A percentile compares a stretch with the other conserved stretches of the same genome.
Evolutionary conservation across 1,139 yeast genomes (phyloP).

Genomic region (Kurtzmaniella quercitrusa): DNA sequence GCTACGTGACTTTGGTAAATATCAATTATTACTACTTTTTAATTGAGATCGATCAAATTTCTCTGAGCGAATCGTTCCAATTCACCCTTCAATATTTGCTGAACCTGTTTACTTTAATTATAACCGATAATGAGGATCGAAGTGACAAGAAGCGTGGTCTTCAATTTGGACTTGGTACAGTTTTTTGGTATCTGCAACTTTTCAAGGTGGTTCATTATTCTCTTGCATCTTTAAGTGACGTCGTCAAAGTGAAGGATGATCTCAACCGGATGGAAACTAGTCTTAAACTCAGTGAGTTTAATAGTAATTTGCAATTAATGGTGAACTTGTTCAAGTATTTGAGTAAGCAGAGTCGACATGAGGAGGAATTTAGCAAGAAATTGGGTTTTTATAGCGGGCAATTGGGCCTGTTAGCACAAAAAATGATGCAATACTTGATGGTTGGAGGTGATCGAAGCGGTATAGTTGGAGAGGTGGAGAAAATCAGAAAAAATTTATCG

Average conservation of each 20-base stretch:
- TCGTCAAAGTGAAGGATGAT: conserved; percentile 12
- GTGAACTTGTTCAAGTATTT: conserved; percentile 20
- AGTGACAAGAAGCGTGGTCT: conserved; percentile 2
- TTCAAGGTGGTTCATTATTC: conserved; percentile 33
- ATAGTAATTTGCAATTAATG: conserved; percentile 28
- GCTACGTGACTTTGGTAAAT: conserved; percentile 30
- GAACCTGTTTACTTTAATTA: conserved; percentile 36
- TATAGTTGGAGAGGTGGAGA: not conserved
- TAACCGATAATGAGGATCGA: conserved; percentile 15
- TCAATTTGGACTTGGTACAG: conserved; percentile 15
- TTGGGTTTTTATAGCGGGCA: not conserved
- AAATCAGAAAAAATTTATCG: not conserved
- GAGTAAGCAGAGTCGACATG: conserved; percentile 3
- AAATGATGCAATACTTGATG: conserved; percentile 2
- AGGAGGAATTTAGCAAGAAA: not conserved
- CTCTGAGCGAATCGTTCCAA: conserved; percentile 35
- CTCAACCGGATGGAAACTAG: conserved; percentile 9
- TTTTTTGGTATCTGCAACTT: conserved; percentile 34
- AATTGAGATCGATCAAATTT: conserved; percentile 40
- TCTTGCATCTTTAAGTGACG: conserved; percentile 20
- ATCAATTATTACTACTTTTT: conserved; percentile 37
- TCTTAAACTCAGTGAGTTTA: conserved; percentile 23
- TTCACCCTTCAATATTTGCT: conserved; percentile 41
- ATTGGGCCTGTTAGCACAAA: not conserved
- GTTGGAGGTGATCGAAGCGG: conserved; percentile 2